Evolutionary conservation across 352 stramenopile species (phyloP).

Genomic region (Aphanomyces euteiches): DNA sequence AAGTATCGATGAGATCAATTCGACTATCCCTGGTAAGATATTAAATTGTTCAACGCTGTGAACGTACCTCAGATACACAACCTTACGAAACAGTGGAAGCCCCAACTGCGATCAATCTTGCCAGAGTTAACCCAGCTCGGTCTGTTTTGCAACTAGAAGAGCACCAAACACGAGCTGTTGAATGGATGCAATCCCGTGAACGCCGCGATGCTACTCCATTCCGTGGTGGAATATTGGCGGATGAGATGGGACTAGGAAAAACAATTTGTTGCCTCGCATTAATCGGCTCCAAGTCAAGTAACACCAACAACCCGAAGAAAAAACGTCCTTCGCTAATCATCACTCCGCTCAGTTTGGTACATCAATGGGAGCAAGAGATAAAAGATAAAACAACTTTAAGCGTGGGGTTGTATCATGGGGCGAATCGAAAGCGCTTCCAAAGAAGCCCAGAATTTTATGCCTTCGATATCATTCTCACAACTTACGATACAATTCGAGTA

Average conservation of each 20-base stretch:
- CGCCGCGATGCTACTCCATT: slow-evolving; percentile 28
- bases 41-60: too few relatives aligned
- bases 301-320: slow-evolving; percentile 32
- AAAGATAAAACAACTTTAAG: slow-evolving; percentile 71
- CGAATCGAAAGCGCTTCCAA: slow-evolving; percentile 55
- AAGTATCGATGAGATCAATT: slow-evolving; percentile 11
- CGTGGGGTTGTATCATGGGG: slow-evolving; percentile 71
- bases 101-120: neutral
- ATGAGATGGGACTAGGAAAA: slow-evolving; percentile 88
- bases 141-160: slow-evolving; percentile 42
- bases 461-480: slow-evolving; percentile 71
- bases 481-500: slow-evolving; percentile 71
- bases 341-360: slow-evolving; percentile 78
- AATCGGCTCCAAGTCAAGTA: slow-evolving; percentile 51
- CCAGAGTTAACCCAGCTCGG: neutral
- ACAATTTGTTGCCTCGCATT: slow-evolving; percentile 86
- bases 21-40: too few relatives aligned
- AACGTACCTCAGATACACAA: neutral
- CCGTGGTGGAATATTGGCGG: slow-evolving; percentile 76
- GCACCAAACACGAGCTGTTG: slow-evolving; percentile 83
- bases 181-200: slow-evolving; percentile 85
- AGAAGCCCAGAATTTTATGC: slow-evolving; percentile 73
- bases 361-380: slow-evolving; percentile 81
- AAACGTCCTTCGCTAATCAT: slow-evolving; percentile 71
- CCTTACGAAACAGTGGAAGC: neutral